Base-by-base conservation (phyloP, 2,329 filamentous ascomycete species). In the Neonectria sp. region DNA sequence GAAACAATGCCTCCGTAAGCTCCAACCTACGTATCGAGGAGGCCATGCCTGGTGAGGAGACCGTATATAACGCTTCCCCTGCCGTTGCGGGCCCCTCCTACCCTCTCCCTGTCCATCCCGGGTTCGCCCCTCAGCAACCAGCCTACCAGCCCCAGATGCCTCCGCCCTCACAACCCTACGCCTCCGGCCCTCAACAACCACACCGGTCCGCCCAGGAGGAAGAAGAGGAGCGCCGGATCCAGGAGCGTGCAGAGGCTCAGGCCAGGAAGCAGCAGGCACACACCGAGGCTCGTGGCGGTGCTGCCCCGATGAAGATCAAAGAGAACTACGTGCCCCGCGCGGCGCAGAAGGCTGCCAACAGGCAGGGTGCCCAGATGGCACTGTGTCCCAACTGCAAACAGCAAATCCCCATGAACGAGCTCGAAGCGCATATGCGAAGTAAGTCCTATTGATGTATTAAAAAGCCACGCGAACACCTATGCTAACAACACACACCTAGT, bases 351-450 rank as follows among this genome's bases (percentile, higher is more conserved):
- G 87, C 90, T 31, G 90, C 91, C 53, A 92, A 90, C 77, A 90
- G 89, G 77, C 86, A 89, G 70, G 88, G 86, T 60, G 85, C 85
- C 48, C 86, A 90, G 71, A 93, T 91, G 79, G 92, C 92, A 4
- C 85, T 97, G 64, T 98, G 95, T 79, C 95, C 95, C 64, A 97
- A 97, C 82, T 98, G 96, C 86, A 92, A 93, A 74, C 94, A 97
- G 82, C 91, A 93, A 73, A 95, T 98, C 67, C 94, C 95, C 8
- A 90, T 93, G 75, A 90, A 92, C 75, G 95, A 98, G 82, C 88
- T 98, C 72, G 93, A 96, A 67, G 91, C 95, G 71, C 95, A 98
- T 78, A 95, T 98, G 90, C 90, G 93, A 81, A 97, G 91, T 92
- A 84, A 82, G 87, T 77, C 46, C 58, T 55, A n/a, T 40, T 3